Evolutionary conservation across 2,329 filamentous ascomycete species (phyloP).

Genomic region (Penicillium hesseltinei): DNA sequence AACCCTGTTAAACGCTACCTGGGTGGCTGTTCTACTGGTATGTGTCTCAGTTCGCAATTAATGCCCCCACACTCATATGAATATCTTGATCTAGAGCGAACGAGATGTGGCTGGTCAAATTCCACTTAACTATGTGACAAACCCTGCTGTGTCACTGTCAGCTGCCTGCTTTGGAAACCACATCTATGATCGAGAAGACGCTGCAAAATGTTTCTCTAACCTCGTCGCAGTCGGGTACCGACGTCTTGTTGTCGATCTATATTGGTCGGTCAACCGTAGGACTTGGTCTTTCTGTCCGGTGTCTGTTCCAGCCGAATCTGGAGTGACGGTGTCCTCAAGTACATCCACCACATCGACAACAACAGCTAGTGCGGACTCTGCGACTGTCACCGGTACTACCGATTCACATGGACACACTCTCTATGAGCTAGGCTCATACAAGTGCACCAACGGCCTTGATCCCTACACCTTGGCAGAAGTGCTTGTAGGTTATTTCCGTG

Average conservation of each 20-base stretch:
- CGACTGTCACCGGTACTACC: constrained; percentile 24
- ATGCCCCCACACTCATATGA: constrained; percentile 7
- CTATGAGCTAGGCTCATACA: constrained; percentile 51
- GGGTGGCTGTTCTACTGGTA: constrained; percentile 42
- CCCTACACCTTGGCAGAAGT: constrained; percentile 52
- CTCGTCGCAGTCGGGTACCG: constrained; percentile 60
- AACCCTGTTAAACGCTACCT: constrained; percentile 38
- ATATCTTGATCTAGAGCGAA: constrained; percentile 50
- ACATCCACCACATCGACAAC: constrained; percentile 15
- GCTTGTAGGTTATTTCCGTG: constrained; percentile 53
- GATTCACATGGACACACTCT: constrained; percentile 33
- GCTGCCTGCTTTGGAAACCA: constrained; percentile 58
- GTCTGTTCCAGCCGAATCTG: constrained; percentile 43
- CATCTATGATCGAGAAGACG: constrained; percentile 53
- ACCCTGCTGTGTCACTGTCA: constrained; percentile 56
- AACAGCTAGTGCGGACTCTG: constrained; percentile 21
- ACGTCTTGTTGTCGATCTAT: constrained; percentile 59
- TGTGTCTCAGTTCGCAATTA: constrained; percentile 12
- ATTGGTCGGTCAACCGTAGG: constrained; percentile 58
- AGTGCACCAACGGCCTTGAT: constrained; percentile 56
- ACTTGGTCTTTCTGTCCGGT: constrained; percentile 63
- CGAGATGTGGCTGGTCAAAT: constrained; percentile 59
- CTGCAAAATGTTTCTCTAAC: constrained; percentile 60
- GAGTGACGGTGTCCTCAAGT: constrained; percentile 22
- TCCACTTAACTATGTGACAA: constrained; percentile 62